Base-by-base conservation (phyloP, 148 eudicot genomes). In the Simmondsia chinensis region DNA sequence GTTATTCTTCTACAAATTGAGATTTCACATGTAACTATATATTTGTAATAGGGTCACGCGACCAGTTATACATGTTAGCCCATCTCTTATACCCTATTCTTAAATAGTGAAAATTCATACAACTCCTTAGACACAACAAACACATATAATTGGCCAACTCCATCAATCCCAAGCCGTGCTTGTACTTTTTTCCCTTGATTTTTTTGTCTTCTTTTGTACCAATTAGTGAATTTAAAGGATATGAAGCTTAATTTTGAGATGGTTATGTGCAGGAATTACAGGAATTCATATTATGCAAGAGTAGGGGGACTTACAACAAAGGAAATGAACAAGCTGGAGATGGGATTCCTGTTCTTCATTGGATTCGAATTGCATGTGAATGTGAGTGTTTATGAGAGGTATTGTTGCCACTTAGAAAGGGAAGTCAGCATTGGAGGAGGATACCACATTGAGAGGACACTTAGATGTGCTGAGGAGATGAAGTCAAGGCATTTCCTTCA, bases 361-460 rank as follows among this genome's bases (percentile, higher is more conserved):
- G 77, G 79, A 4, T 91, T 91, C 51, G 85, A 82, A 52, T 54
- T 91, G 28, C 95, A 91, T 53, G 99, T 91, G 33, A 91, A 91
- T 59, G 88, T 91, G 60, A 85, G 99, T 69, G 95, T 91, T 20
- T 91, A 69, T 21, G 80, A 91, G 73, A 82, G 95, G 60, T 91
- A 91, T 45, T 91, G 95, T 18, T 57, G 77, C 46, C 99, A 91
- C 64, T 61, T 91, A 32, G 95, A 82, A 54, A 76, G 99, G 42
- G 99, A 91, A 70, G 99, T 91, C 23, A 76, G 95, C 50, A 78
- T 79, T 48, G 99, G 95, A 46, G 99, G 99, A 33, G 99, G 99
- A 0, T 91, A 79, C 56, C 94, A 91, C 21, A 74, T 91, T 26
- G 99, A 91, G 54, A 85, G 62, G 66, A 73, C 95, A 1, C 56